A percentile compares a stretch with the other conserved stretches of the same genome.
phyloP scores from a whole-genome alignment of 345 rosid genomes.

The Gossypium anomalum region DNA sequence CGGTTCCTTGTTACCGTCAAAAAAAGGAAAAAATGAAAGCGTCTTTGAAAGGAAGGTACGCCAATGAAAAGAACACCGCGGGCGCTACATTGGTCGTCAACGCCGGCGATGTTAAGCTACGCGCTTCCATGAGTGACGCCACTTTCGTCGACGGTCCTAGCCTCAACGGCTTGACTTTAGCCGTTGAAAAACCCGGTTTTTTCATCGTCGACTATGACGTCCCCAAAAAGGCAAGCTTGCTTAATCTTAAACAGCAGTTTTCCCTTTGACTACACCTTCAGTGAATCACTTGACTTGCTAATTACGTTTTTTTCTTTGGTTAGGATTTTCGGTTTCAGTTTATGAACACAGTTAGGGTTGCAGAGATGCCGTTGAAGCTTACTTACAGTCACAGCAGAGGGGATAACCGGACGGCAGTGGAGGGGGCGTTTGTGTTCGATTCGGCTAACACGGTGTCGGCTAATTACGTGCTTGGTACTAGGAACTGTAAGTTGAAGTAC shows the following conservation, averaged over 20 bases:
- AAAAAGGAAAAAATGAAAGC: constrained; percentile 48
- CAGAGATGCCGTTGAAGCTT: constrained; percentile 66
- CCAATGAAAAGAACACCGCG: constrained; percentile 43
- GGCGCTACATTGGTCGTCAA: constrained; percentile 45
- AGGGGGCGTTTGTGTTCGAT: constrained; percentile 58
- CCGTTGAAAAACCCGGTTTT: constrained; percentile 77
- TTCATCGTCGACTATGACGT: constrained; percentile 74
- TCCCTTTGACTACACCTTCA: neutral
- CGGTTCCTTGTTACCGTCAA: constrained; percentile 11
- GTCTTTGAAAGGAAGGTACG: constrained; percentile 67
- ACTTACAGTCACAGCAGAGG: constrained; percentile 66
- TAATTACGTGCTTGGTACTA: constrained; percentile 61
- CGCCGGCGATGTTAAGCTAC: constrained; percentile 71
- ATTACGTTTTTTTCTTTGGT: constrained; percentile 9
- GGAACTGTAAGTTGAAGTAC: constrained; percentile 79
- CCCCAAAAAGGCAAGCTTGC: constrained; percentile 53
- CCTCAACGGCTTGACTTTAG: constrained; percentile 63
- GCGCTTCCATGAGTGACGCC: constrained; percentile 78
- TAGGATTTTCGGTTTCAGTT: constrained; percentile 89
- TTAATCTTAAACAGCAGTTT: neutral
- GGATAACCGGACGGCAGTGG: constrained; percentile 59
- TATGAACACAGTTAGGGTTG: constrained; percentile 63
- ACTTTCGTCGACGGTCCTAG: constrained; percentile 70
- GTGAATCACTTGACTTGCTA: neutral
- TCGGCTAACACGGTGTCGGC: constrained; percentile 69